phyloP scores from a whole-genome alignment of 148 eudicot genomes.

The Rhododendron simsii region DNA sequence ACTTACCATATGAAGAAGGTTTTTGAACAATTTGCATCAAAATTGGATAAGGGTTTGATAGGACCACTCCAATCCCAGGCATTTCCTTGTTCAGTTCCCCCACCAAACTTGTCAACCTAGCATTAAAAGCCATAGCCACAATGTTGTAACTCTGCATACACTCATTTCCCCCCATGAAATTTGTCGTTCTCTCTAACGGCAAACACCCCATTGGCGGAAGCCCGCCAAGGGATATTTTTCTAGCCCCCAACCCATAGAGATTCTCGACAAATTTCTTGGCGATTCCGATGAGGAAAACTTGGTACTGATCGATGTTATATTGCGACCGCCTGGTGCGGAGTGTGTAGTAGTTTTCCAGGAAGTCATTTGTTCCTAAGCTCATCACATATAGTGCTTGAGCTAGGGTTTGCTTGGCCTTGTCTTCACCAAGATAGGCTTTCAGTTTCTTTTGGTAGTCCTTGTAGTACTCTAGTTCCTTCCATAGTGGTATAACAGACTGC shows the following conservation, averaged over 20 bases:
- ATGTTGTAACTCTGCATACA: constrained; percentile 27
- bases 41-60: constrained; percentile 16
- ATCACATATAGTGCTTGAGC: constrained; percentile 30
- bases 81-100: constrained; percentile 19
- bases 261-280: constrained; percentile 9
- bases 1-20: constrained; percentile 19
- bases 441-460: constrained; percentile 31
- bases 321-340: constrained; percentile 12
- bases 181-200: constrained; percentile 22
- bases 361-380: constrained; percentile 46
- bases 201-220: constrained; percentile 32
- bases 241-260: constrained; percentile 17
- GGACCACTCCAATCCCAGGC: constrained; percentile 13
- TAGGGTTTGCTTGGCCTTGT: constrained; percentile 21
- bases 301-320: constrained; percentile 20
- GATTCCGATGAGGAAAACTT: constrained; percentile 11
- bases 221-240: constrained; percentile 26
- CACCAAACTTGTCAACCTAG: constrained; percentile 17
- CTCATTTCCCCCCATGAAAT: constrained; percentile 1
- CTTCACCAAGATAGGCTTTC: constrained; percentile 25
- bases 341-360: constrained; percentile 38
- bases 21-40: constrained; percentile 13
- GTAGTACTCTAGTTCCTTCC: constrained; percentile 39
- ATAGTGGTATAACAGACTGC: constrained; percentile 37
- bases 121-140: constrained; percentile 19